Evolutionary conservation across 192 early-diverging fungal species (phyloP).

Genomic region (Coemansia sp.): DNA sequence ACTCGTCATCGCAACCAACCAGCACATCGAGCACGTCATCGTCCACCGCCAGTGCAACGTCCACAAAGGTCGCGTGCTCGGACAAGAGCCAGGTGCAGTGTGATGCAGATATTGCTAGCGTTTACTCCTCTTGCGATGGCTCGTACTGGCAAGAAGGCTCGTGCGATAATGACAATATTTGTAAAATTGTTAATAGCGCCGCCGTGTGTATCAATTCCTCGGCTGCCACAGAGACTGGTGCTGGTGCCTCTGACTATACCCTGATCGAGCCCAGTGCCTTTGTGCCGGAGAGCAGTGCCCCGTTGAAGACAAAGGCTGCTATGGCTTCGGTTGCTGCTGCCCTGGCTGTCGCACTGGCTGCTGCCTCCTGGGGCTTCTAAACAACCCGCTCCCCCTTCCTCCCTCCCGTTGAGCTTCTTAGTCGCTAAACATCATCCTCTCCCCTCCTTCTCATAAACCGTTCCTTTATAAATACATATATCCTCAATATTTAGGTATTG

Average conservation of each 20-base stretch:
- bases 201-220: conserved; percentile 20
- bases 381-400: not conserved
- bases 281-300: conserved; percentile 26
- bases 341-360: conserved; percentile 17
- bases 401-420: not conserved
- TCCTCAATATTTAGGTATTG: no score
- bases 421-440: not conserved
- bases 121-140: conserved; percentile 51
- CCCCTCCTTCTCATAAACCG: not conserved
- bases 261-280: conserved; percentile 28
- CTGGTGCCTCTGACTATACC: conserved; percentile 17
- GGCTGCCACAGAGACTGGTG: not conserved
- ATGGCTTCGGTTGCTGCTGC: conserved; percentile 18
- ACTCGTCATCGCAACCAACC: not conserved
- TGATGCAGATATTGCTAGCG: conserved; percentile 14
- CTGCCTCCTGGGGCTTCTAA: conserved; percentile 20
- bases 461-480: not conserved
- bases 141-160: conserved; percentile 25
- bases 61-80: conserved; percentile 36
- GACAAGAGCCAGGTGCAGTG: conserved; percentile 37
- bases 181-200: conserved; percentile 24
- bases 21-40: conserved; percentile 9
- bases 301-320: conserved; percentile 5
- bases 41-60: conserved; percentile 10
- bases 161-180: conserved; percentile 17